A percentile compares a stretch with the other conserved stretches of the same genome.
These are phyloP conservation scores for Trichoderma sp. DNA, from an alignment of 2,329 filamentous ascomycete species.

Conservation along the genomic window DNA sequence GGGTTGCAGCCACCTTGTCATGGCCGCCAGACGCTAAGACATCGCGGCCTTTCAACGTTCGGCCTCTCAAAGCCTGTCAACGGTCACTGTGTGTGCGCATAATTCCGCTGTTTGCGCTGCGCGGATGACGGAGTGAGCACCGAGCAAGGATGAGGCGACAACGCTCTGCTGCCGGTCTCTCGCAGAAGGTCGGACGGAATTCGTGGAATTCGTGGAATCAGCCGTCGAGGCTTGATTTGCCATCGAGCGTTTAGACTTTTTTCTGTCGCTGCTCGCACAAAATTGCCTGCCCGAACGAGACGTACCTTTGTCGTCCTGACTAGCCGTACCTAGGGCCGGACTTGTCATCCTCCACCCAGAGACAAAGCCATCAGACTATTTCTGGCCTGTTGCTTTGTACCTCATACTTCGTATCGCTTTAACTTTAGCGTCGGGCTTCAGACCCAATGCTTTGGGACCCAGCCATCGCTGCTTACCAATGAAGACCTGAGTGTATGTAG, in stretches of 20 bases:
- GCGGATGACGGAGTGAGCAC: neutral
- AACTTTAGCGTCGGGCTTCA: constrained; percentile 1
- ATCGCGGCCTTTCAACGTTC: constrained; percentile 14
- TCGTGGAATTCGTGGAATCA: neutral
- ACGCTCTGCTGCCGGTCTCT: neutral
- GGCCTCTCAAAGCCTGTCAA: constrained; percentile 8
- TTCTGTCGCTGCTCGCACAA: neutral
- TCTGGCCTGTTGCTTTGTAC: neutral
- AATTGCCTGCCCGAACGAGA: neutral
- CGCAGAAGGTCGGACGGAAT: neutral
- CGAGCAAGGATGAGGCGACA: neutral
- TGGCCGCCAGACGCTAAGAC: constrained; percentile 5
- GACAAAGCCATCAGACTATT: neutral
- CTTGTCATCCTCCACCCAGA: neutral
- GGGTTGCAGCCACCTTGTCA: constrained; percentile 6
- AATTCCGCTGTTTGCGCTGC: neutral
- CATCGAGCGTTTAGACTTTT: neutral
- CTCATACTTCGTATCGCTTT: constrained; percentile 21
- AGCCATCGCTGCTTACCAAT: constrained; percentile 7
- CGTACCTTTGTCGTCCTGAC: neutral
- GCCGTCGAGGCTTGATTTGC: neutral
- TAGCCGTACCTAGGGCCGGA: neutral
- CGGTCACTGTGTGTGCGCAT: neutral
- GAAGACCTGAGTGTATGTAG: neutral
- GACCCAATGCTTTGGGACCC: constrained; percentile 14